Conservation (phyloP, 768 basidiomycete genomes). For the Termitomyces sp. region DNA sequence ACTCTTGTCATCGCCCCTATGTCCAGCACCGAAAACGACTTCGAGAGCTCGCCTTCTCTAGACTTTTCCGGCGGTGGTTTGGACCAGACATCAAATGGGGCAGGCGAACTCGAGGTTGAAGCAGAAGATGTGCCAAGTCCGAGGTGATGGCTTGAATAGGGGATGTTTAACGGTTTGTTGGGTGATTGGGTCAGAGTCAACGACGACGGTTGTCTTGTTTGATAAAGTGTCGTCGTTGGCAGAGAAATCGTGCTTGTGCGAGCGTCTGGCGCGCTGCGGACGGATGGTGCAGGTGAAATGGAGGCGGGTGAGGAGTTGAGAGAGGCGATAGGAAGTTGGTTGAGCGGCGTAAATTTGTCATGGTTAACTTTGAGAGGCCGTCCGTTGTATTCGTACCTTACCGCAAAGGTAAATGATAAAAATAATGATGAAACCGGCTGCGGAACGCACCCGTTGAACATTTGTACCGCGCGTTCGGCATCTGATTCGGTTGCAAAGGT, state of each 20-base stretch:
- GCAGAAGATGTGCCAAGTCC: not conserved
- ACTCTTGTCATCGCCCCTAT: not conserved
- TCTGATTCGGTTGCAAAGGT: slow-evolving; percentile 79
- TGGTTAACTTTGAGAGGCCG: slow-evolving; percentile 85
- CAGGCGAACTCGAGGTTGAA: not conserved
- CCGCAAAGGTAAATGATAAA: not conserved
- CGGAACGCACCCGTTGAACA: slow-evolving; percentile 57
- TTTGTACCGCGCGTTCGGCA: slow-evolving; percentile 44
- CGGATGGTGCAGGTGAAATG: not conserved
- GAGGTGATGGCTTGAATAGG: not conserved
- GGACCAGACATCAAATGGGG: not conserved
- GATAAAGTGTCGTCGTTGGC: not conserved
- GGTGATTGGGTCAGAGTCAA: not conserved
- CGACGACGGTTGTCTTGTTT: not conserved
- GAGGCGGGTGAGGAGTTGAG: not conserved
- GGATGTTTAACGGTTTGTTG: not conserved
- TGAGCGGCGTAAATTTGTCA: slow-evolving; percentile 64
- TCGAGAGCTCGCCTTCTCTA: not conserved
- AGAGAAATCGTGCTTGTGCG: not conserved
- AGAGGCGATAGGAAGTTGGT: not conserved
- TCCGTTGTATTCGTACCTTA: slow-evolving; percentile 84
- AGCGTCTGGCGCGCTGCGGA: not conserved
- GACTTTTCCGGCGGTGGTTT: not conserved
- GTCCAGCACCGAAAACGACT: not conserved
- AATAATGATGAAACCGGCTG: not conserved